Evolutionary conservation across 306 rosid species (phyloP).

Genomic region (Cucumis cinereus): DNA sequence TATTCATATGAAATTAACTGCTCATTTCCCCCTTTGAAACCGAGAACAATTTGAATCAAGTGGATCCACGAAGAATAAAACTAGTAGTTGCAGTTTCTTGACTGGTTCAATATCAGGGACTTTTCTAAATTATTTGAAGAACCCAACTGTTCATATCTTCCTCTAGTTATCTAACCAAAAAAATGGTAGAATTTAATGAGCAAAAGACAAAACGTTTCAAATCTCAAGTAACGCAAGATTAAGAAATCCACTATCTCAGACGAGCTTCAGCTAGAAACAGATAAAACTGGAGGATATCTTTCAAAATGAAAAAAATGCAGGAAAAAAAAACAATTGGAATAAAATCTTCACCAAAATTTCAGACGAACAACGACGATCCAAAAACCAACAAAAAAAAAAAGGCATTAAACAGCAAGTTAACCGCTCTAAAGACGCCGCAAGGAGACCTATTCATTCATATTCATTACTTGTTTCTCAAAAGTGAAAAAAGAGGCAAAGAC

Average conservation of each 20-base stretch:
- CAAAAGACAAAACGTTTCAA: background rate
- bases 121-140: background rate
- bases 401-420: background rate
- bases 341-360: background rate
- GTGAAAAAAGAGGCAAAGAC: background rate
- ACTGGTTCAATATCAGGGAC: background rate
- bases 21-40: background rate
- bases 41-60: background rate
- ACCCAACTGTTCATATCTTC: background rate
- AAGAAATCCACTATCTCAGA: background rate
- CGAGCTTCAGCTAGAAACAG: background rate
- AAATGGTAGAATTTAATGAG: background rate
- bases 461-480: background rate
- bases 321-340: background rate
- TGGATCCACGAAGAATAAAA: background rate
- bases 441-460: background rate
- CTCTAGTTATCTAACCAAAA: background rate
- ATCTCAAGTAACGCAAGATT: background rate
- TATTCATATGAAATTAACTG: background rate
- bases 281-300: background rate
- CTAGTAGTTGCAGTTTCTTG: background rate
- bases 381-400: background rate
- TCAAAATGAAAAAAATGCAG: background rate
- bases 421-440: background rate
- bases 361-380: background rate